Conservation (phyloP, 2,329 filamentous ascomycete genomes). For the Plectosphaerella cucumerina region DNA sequence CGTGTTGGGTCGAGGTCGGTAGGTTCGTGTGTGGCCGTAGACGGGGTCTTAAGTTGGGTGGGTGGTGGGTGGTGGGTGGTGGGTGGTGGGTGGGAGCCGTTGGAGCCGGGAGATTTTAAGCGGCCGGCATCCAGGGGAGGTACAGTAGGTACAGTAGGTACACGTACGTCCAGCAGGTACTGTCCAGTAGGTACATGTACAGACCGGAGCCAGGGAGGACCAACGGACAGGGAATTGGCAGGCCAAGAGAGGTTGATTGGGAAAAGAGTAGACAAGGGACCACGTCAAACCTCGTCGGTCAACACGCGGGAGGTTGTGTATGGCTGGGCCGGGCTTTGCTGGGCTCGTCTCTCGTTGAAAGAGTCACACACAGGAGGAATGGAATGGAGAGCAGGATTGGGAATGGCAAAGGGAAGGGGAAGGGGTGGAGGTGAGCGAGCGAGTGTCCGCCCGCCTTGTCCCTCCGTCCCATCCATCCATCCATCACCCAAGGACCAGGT, state of each 20-base stretch:
- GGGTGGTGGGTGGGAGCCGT: neutral
- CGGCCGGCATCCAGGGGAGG: neutral
- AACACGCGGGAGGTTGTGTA: neutral
- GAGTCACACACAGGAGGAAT: neutral
- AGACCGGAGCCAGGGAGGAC: neutral
- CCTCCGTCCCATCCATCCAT: neutral
- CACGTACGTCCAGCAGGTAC: too few relatives aligned
- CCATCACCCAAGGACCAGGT: neutral
- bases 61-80: neutral
- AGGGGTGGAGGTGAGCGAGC: neutral
- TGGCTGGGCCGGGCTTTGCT: neutral
- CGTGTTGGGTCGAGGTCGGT: neutral
- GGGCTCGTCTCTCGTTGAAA: neutral
- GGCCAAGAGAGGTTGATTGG: neutral
- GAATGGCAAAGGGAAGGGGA: conserved; percentile 1
- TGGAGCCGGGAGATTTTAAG: conserved; percentile 1
- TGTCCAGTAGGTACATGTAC: neutral
- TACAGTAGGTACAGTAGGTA: neutral
- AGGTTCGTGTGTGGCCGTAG: conserved; percentile 1
- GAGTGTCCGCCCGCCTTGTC: neutral
- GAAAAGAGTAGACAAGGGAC: neutral
- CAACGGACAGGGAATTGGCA: neutral
- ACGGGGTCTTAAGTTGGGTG: conserved; percentile 3
- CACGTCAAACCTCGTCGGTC: neutral
- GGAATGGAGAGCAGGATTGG: conserved; percentile 1